phyloP scores from a whole-genome alignment of 73 alveolate species.

The Tetrahymena malaccensis region DNA sequence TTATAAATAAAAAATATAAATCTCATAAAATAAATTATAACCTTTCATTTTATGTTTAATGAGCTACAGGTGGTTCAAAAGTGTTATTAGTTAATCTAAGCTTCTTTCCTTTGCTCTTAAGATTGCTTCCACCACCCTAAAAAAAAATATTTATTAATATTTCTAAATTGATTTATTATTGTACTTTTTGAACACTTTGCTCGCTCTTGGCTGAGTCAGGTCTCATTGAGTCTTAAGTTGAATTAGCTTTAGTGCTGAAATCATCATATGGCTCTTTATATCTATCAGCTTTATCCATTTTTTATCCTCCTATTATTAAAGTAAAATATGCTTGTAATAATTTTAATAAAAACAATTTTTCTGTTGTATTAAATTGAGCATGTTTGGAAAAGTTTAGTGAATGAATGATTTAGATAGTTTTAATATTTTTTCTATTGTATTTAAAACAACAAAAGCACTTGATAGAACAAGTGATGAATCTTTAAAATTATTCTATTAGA shows the following conservation, averaged over 20 bases:
- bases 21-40: neutral
- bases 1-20: neutral
- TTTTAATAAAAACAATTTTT: too few relatives aligned
- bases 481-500: too few relatives aligned
- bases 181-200: neutral
- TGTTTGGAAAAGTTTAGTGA: too few relatives aligned
- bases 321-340: too few relatives aligned
- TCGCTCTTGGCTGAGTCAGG: neutral
- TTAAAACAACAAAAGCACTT: too few relatives aligned
- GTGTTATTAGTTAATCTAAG: neutral
- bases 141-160: neutral
- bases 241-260: neutral
- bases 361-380: too few relatives aligned
- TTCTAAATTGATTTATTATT: neutral
- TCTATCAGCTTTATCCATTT: neutral
- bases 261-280: neutral
- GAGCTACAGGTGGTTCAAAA: neutral
- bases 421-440: too few relatives aligned
- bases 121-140: neutral
- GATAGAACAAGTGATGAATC: too few relatives aligned
- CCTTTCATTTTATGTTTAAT: neutral
- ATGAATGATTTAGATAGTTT: too few relatives aligned
- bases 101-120: neutral
- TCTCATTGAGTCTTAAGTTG: neutral
- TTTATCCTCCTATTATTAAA: neutral